Base-by-base conservation (phyloP, 495 filamentous ascomycete species). In the Achaetomiella virescens region DNA sequence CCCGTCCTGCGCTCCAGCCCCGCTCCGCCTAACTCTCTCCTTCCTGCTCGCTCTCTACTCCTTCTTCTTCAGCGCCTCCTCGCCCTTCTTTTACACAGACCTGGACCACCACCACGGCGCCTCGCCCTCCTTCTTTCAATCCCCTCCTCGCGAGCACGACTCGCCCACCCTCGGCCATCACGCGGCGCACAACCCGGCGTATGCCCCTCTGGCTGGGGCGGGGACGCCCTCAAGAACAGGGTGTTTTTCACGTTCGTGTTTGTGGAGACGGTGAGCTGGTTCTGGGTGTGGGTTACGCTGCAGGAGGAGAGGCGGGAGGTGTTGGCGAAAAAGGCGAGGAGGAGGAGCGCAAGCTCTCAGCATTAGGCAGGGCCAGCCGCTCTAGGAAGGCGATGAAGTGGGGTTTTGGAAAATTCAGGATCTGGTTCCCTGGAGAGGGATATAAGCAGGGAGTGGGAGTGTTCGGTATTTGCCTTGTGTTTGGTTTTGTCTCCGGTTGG, bases 161-260 rank as follows among this genome's bases (percentile, higher is more conserved):
- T 44, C 56, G 11, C 70, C 73, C 61, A 70, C 70, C 1, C 62
- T 59, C 14, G 43, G 55, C 12, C 60, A 52, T 46, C 44, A 52
- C 42, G 46, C 60, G 15, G 46, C 27, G 50, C 47, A 43, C 27
- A 50, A 57, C 55, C 36, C 50, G 15, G 36, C 6, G 15, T 12
- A 14, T 12, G 12, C 15, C 5, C 10, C 15, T 4, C 12, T 1
- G 52, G 61, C 29, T 72, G 68, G 72, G 72, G 70, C 55, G 60
- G 67, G 66, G 86, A 81, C 55, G 81, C 83, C 33, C 64, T 93
- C 64, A 87, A 89, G 72, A 91, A 90, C 63, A 70, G 86, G 24
- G 77, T 92, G 7, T 83, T 93, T 11, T 95, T 96, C 63, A 85
- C 88, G 0, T 95, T 86, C 72, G 83, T 80, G 14, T 91, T 95